Conservation (phyloP, 2,329 filamentous ascomycete species). For the Whalleya microplaca region DNA sequence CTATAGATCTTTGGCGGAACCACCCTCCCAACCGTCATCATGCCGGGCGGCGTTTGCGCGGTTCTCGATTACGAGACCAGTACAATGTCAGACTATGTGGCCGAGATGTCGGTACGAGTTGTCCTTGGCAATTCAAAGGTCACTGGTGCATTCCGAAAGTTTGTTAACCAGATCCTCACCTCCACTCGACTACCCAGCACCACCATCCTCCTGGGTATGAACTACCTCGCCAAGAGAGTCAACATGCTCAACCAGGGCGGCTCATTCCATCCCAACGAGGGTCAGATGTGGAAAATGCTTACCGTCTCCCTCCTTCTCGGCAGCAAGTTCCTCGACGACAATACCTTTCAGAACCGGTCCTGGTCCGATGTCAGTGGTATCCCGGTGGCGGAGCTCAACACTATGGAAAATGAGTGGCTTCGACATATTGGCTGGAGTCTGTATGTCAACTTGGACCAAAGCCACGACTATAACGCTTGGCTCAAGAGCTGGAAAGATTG, state of each 20-base stretch:
- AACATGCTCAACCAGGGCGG: constrained; percentile 67
- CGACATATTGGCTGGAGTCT: constrained; percentile 80
- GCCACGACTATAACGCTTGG: constrained; percentile 71
- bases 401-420: constrained; percentile 87
- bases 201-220: constrained; percentile 87
- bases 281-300: constrained; percentile 84
- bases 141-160: constrained; percentile 82
- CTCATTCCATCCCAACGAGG: constrained; percentile 62
- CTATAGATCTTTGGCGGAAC: constrained; percentile 35
- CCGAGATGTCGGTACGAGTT: constrained; percentile 75
- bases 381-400: constrained; percentile 79
- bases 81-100: constrained; percentile 92
- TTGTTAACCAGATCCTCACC: constrained; percentile 86
- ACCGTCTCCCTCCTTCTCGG: constrained; percentile 84
- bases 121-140: constrained; percentile 57
- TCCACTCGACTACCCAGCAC: constrained; percentile 89
- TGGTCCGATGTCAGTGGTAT: constrained; percentile 97
- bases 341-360: constrained; percentile 95
- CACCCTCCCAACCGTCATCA: constrained; percentile 46
- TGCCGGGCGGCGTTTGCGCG: constrained; percentile 84
- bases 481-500: constrained; percentile 63
- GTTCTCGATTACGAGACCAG: constrained; percentile 97
- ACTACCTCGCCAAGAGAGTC: constrained; percentile 84
- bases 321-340: constrained; percentile 96
- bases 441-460: constrained; percentile 80